phyloP scores from a whole-genome alignment of 257 asterid genomes.

The Gentiana dahurica region DNA sequence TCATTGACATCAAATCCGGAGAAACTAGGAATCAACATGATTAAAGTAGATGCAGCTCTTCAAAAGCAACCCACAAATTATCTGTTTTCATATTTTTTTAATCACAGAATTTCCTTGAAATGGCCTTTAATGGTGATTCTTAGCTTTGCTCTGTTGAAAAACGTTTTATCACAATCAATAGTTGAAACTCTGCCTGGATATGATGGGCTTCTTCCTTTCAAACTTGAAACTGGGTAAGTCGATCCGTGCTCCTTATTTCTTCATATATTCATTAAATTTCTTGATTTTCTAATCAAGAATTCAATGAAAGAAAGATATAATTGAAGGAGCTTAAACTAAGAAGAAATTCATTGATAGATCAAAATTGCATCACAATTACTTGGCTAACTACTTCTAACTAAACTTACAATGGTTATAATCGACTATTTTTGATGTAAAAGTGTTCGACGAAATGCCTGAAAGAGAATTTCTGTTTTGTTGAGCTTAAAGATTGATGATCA shows the following conservation, averaged over 20 bases:
- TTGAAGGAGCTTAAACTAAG: too few relatives aligned
- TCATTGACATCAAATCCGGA: too few relatives aligned
- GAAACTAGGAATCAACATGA: not conserved
- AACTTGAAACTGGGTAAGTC: conserved; percentile 46
- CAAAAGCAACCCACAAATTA: not conserved
- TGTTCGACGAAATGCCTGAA: too few relatives aligned
- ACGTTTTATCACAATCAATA: conserved; percentile 1
- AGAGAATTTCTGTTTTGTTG: too few relatives aligned
- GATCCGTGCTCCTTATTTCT: not conserved
- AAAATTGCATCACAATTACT: too few relatives aligned
- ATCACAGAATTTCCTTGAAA: too few relatives aligned
- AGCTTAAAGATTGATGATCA: too few relatives aligned
- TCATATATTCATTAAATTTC: not conserved
- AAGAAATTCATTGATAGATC: too few relatives aligned
- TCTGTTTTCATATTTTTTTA: not conserved
- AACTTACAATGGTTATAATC: too few relatives aligned
- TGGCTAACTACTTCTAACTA: too few relatives aligned
- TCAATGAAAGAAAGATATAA: too few relatives aligned
- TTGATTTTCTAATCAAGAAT: not conserved
- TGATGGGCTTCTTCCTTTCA: conserved; percentile 14
- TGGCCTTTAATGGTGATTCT: not conserved
- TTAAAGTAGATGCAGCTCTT: not conserved
- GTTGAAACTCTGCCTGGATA: conserved; percentile 14
- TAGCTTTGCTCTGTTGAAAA: not conserved
- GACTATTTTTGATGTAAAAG: too few relatives aligned